phyloP scores from a whole-genome alignment of 441 rosid species.

The Macaranga tanarius region DNA sequence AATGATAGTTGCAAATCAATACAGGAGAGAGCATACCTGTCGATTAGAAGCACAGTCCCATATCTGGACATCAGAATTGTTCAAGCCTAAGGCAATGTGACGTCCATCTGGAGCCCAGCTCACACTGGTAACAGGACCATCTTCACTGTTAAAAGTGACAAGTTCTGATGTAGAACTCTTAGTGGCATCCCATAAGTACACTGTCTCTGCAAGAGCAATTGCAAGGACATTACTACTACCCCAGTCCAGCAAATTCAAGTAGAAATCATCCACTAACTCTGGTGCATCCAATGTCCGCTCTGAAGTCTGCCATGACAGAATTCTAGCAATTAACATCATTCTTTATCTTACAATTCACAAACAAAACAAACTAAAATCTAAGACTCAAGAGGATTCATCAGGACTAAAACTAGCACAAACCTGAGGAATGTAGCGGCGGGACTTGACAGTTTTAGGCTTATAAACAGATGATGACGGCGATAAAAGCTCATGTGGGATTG shows the following conservation, averaged over 20 bases:
- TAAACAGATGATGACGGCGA: constrained; percentile 29
- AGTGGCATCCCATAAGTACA: constrained; percentile 73
- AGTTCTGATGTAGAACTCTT: constrained; percentile 60
- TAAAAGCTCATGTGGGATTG: constrained; percentile 29
- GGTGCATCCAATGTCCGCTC: constrained; percentile 76
- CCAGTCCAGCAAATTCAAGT: constrained; percentile 76
- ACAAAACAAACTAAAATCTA: background rate
- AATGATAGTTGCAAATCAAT: background rate
- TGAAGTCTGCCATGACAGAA: constrained; percentile 40
- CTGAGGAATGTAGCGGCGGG: constrained; percentile 63
- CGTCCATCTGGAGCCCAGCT: constrained; percentile 81
- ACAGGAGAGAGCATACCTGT: constrained; percentile 28
- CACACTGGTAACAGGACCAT: constrained; percentile 73
- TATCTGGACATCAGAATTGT: constrained; percentile 64
- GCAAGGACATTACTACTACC: constrained; percentile 66
- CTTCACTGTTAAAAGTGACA: constrained; percentile 56
- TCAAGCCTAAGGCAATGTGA: constrained; percentile 65
- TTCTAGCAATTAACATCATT: constrained; percentile 2
- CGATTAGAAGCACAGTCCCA: constrained; percentile 55
- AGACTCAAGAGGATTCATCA: background rate
- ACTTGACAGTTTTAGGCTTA: constrained; percentile 43
- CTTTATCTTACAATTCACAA: background rate
- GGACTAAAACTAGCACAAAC: constrained; percentile 18
- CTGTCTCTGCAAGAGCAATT: constrained; percentile 60
- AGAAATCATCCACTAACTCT: constrained; percentile 64